Conservation (phyloP, 176 grass and related monocot species). For the Olyra latifolia region DNA sequence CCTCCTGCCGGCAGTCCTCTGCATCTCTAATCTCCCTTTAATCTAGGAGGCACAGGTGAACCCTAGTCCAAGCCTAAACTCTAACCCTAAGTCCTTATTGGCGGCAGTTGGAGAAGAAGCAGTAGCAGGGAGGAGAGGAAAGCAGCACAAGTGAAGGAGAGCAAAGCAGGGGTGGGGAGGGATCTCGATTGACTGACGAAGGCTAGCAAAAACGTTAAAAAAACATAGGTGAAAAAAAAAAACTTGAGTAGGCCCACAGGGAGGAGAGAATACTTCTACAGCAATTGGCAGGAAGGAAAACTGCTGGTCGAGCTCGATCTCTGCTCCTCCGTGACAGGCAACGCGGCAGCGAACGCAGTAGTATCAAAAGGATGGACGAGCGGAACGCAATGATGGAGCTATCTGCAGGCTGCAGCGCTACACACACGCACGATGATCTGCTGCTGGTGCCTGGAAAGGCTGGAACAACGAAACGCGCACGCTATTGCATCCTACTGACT, state of each 20-base stretch:
- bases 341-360: background rate
- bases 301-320: background rate
- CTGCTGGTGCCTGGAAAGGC: background rate
- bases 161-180: no score
- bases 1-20: no score
- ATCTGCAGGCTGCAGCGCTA: background rate
- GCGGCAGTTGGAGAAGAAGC: no score
- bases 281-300: background rate
- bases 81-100: no score
- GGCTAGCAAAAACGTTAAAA: no score
- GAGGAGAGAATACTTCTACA: no score
- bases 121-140: no score
- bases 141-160: no score
- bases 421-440: background rate
- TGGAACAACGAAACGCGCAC: background rate
- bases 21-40: no score
- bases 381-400: background rate
- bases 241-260: background rate
- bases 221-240: background rate
- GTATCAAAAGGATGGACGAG: conserved; percentile 7
- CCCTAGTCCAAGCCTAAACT: no score
- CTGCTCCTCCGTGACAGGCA: background rate
- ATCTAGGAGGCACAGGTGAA: no score
- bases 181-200: no score
- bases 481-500: background rate